A percentile compares a stretch with the other conserved stretches of the same genome.
These are phyloP conservation scores for Boechera retrofracta DNA, from an alignment of 345 rosid species.

Conservation along the genomic window DNA sequence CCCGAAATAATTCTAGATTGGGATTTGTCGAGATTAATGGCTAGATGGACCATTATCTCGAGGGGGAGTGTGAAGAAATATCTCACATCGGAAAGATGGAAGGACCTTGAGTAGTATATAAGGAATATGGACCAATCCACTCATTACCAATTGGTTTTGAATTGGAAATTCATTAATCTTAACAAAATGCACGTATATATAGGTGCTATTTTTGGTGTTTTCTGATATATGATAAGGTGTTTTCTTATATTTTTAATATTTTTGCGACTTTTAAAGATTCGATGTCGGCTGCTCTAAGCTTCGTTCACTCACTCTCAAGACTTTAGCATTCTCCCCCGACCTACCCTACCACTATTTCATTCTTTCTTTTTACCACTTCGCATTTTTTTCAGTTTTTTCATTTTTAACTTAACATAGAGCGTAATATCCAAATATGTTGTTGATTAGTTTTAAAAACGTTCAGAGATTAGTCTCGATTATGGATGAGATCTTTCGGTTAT, in stretches of 20 bases:
- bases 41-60: no score
- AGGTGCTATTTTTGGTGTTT: no score
- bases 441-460: neutral
- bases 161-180: no score
- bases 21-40: no score
- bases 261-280: slow-evolving; percentile 36
- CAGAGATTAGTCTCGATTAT: neutral
- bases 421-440: no score
- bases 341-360: slow-evolving; percentile 34
- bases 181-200: slow-evolving; percentile 38
- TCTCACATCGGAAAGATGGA: no score
- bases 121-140: no score
- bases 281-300: slow-evolving; percentile 45
- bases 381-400: neutral
- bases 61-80: no score
- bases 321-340: slow-evolving; percentile 23
- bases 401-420: neutral
- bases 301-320: slow-evolving; percentile 25
- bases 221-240: slow-evolving; percentile 29
- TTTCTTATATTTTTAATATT: slow-evolving; percentile 10
- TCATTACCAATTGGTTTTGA: no score
- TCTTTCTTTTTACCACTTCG: neutral
- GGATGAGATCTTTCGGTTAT: no score
- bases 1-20: no score
- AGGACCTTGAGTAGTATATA: no score